A percentile compares a stretch with the other conserved stretches of the same genome.
phyloP scores from a whole-genome alignment of 257 asterid species.

The Nicotiana undulata region DNA sequence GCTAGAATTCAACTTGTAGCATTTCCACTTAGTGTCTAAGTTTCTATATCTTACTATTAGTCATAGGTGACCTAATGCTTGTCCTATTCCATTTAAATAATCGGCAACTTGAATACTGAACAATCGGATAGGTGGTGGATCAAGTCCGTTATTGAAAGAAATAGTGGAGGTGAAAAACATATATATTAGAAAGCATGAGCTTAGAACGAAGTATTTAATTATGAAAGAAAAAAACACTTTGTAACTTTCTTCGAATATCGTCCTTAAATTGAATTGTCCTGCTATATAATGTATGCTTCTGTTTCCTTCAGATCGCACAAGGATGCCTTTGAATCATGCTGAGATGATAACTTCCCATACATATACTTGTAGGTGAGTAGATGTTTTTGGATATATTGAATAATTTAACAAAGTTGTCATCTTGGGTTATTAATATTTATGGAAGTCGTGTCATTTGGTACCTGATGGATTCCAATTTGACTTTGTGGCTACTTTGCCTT shows the following conservation, averaged over 20 bases:
- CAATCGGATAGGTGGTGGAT: neutral
- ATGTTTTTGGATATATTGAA: neutral
- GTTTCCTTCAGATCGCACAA: slow-evolving; percentile 60
- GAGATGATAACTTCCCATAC: slow-evolving; percentile 67
- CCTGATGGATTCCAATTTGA: neutral
- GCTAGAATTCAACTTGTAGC: neutral
- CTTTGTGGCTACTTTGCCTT: neutral
- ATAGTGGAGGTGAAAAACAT: neutral
- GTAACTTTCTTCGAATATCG: neutral
- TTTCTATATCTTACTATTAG: neutral
- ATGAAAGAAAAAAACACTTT: neutral
- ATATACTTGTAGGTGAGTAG: slow-evolving; percentile 64
- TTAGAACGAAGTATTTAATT: neutral
- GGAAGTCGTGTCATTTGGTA: neutral
- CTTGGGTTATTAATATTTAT: neutral
- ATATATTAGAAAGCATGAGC: neutral
- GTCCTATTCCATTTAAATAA: neutral
- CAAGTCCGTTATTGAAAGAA: neutral
- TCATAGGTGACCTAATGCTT: neutral
- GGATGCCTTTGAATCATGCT: slow-evolving; percentile 66
- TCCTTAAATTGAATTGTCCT: neutral
- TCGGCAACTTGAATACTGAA: neutral
- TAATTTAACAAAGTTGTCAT: neutral
- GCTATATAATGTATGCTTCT: neutral
- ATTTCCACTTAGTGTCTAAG: neutral